phyloP scores from a whole-genome alignment of 768 basidiomycete genomes.

The Cyclocybe cylindracea region DNA sequence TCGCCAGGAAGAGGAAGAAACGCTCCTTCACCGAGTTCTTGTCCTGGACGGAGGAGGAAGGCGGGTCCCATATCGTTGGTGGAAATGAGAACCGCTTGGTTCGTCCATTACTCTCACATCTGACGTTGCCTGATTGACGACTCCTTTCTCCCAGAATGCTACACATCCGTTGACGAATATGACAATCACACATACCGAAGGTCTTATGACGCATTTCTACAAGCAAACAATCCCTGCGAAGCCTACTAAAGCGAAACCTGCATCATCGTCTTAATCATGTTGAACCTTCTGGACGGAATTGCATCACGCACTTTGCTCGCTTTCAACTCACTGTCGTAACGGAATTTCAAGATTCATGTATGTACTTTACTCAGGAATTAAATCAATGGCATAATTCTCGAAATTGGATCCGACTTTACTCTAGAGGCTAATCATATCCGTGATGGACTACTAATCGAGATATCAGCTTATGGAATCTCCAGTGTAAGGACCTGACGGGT shows the following conservation, averaged over 20 bases:
- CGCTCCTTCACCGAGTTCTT: conserved; percentile 20
- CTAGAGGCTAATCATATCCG: too few species aligned
- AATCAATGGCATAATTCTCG: too few species aligned
- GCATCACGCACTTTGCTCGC: too few species aligned
- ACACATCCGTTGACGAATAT: conserved; percentile 36
- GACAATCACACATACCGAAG: conserved; percentile 37
- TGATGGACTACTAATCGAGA: too few species aligned
- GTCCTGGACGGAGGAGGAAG: conserved; percentile 35
- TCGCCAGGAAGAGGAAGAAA: conserved; percentile 19
- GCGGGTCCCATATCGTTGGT: conserved; percentile 26
- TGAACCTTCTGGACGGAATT: background rate
- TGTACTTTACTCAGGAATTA: too few species aligned
- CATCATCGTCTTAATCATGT: background rate
- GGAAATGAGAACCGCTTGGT: conserved; percentile 28
- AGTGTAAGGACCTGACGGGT: too few species aligned
- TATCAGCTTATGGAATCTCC: too few species aligned
- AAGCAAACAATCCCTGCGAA: conserved; percentile 17
- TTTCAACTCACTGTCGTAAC: too few species aligned
- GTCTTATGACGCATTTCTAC: conserved; percentile 29
- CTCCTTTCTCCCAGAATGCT: conserved; percentile 23
- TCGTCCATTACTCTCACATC: background rate
- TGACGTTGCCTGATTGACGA: background rate
- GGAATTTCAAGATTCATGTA: too few species aligned
- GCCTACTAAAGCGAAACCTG: background rate
- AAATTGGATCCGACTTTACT: too few species aligned